Evolutionary conservation across 1,139 yeast species (phyloP), one percentile per base, ranked within the genome.

Genomic region (Suhomyces terraborum): DNA sequence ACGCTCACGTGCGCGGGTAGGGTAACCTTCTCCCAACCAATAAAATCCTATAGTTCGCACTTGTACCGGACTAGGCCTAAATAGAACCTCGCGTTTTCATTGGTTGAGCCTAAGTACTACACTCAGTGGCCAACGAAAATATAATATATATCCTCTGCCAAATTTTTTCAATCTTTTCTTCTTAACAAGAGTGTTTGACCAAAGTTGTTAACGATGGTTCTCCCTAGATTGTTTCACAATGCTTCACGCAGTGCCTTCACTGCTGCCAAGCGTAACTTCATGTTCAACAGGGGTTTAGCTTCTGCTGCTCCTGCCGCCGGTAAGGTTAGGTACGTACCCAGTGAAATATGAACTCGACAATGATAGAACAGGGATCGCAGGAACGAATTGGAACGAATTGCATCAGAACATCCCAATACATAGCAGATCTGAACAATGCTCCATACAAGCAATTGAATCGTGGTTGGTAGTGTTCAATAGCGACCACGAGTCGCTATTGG

Each of bases 171-270:
- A 37, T 28, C 41, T 38, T 41, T 41, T 41, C 36, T 38, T 38
- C 38, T 40, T 41, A 19, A 34, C 38, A 38, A 41, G 41, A 41
- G 45, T 37, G 45, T 41, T 41, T 36, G 35, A 49, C 61, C 58
- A 56, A 51, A 56, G 58, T 56, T 52, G 47, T 47, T 53, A 53
- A 56, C 62, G 60, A 81, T 81, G 87, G 86, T 80, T 75, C 77
- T 84, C 73, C 93, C 96, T 73, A 88, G 95, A 83, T 83, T 88
- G 75, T 83, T 86, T 75, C 85, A 89, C 78, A 79, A 88, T 70
- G 75, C 88, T 64, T 81, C 95, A 63, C 89, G 91, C 77, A 79
- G 86, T 70, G 95, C 96, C 65, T 80, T 84, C 74, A 82, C 82
- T 73, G 93, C 93, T 63, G 94, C 93, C 63, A 85, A 82, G 80